Percentiles rank a stretch among this genome's conserved stretches.
phyloP scores from a whole-genome alignment of 139 green algal genomes.

The Mesotaenium endlicherianum region DNA sequence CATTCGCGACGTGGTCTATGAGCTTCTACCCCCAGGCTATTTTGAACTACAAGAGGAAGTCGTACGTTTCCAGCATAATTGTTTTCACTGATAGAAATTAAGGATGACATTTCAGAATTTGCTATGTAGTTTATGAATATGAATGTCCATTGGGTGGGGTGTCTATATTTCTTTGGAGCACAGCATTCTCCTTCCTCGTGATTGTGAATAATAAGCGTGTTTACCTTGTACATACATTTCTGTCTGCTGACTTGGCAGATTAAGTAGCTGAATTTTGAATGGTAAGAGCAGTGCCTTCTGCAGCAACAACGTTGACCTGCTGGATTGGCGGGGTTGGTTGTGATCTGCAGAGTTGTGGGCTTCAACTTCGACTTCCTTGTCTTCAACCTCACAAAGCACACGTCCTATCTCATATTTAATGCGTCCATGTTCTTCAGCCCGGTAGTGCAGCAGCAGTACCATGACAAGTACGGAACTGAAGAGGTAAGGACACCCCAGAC shows the following conservation, averaged over 20 bases:
- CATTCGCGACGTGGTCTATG: too few species aligned
- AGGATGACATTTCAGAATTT: too few species aligned
- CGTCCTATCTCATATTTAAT: constrained; percentile 29
- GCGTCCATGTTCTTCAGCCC: constrained; percentile 22
- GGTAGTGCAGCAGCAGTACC: constrained; percentile 28
- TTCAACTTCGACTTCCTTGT: constrained; percentile 40
- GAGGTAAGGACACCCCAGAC: constrained; percentile 19
- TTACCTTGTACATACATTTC: too few species aligned
- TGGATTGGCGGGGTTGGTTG: background rate
- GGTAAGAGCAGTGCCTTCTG: background rate
- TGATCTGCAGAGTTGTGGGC: constrained; percentile 21
- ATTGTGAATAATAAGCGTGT: too few species aligned
- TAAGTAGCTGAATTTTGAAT: background rate
- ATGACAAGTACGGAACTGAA: constrained; percentile 8
- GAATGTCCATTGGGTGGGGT: too few species aligned
- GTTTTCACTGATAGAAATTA: too few species aligned
- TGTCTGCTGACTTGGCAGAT: background rate
- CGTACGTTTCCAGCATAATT: too few species aligned
- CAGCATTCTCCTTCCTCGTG: too few species aligned
- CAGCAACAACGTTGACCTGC: background rate
- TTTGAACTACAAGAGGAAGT: too few species aligned
- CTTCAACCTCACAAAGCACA: constrained; percentile 40
- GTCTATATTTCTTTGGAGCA: too few species aligned
- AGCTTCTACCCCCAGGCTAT: too few species aligned
- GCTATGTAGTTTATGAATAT: too few species aligned